phyloP scores from a whole-genome alignment of 768 basidiomycete species.

The Filobasidium wieringae region DNA sequence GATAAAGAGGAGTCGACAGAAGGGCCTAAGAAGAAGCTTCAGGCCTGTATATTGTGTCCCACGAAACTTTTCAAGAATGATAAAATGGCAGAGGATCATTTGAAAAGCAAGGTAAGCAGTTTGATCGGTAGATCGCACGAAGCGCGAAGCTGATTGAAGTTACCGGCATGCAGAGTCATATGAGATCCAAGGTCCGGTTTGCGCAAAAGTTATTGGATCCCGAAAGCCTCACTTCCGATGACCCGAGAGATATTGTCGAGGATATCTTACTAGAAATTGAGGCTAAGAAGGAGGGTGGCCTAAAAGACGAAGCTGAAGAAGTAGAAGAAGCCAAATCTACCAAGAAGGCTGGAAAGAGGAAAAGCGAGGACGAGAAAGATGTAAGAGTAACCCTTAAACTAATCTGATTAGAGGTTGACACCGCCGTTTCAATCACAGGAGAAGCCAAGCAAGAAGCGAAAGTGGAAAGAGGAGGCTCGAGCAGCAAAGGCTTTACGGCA shows the following conservation, averaged over 20 bases:
- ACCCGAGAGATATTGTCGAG: conserved; percentile 2
- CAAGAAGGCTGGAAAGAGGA: neutral
- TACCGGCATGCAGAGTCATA: neutral
- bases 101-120: conserved; percentile 5
- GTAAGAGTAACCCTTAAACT: neutral
- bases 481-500: neutral
- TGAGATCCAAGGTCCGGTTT: neutral
- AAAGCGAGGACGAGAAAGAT: neutral
- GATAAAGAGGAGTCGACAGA: neutral
- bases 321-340: too few relatives aligned
- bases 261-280: neutral
- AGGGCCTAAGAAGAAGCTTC: neutral
- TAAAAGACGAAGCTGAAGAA: neutral
- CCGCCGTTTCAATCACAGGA: neutral
- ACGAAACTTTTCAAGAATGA: conserved; percentile 4
- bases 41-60: conserved; percentile 5
- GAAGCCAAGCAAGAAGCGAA: neutral
- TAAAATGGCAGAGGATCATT: conserved; percentile 3
- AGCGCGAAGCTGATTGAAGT: neutral
- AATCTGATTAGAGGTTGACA: neutral
- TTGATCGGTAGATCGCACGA: neutral
- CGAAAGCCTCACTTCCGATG: conserved; percentile 3
- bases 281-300: neutral
- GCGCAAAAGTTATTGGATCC: conserved; percentile 2
- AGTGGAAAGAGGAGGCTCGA: neutral